These are phyloP conservation scores for Spirogloea muscicola DNA, from an alignment of 139 green algal species.

Conservation along the genomic window DNA sequence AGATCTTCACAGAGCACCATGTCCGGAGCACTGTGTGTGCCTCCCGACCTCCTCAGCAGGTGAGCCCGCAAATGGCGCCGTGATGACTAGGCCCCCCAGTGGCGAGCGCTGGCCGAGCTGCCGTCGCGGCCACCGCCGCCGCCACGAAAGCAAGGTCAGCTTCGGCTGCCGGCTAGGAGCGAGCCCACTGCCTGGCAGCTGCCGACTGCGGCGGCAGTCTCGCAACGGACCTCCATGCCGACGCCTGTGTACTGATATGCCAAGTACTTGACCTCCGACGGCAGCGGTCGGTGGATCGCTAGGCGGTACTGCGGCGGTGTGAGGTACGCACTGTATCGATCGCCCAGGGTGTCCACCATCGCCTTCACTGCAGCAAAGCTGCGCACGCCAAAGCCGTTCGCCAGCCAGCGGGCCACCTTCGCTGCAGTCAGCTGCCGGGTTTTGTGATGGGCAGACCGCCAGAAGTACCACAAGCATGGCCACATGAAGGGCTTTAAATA, in stretches of 20 bases:
- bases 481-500: neutral
- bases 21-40: neutral
- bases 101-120: slow-evolving; percentile 13
- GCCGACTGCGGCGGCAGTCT: neutral
- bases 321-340: slow-evolving; percentile 18
- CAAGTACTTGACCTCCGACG: slow-evolving; percentile 32
- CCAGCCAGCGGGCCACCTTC: too few relatives aligned
- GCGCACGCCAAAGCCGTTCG: too few relatives aligned
- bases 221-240: slow-evolving; percentile 30
- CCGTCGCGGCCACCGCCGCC: neutral
- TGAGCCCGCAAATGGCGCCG: slow-evolving; percentile 40
- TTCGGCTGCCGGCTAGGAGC: neutral
- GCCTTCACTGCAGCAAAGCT: slow-evolving; percentile 19
- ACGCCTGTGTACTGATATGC: slow-evolving; percentile 37
- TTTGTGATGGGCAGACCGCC: too few relatives aligned
- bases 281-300: slow-evolving; percentile 11
- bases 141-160: neutral
- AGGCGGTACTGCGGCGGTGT: slow-evolving; percentile 11
- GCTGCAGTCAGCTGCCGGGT: too few relatives aligned
- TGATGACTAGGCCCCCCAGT: slow-evolving; percentile 19
- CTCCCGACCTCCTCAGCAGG: slow-evolving; percentile 41
- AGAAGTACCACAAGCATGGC: neutral
- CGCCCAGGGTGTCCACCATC: slow-evolving; percentile 33
- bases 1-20: neutral
- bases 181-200: neutral